Evolutionary conservation across 75 land plant genomes (phyloP).

Genomic region (Cryptomeria japonica): DNA sequence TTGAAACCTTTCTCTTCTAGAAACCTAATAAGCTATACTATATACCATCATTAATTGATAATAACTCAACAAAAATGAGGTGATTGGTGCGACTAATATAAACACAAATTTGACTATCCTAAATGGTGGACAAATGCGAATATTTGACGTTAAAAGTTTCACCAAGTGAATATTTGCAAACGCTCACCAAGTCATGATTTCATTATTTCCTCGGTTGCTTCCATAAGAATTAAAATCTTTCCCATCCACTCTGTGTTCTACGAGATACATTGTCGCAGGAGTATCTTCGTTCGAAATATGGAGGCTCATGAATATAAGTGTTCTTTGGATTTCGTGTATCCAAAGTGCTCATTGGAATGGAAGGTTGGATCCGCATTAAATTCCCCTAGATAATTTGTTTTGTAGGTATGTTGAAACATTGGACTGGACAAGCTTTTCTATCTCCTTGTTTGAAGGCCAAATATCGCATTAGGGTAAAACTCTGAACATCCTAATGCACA

Average conservation of each 20-base stretch:
- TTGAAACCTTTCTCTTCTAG: too few species aligned
- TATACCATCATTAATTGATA: too few species aligned
- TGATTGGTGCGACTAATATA: too few species aligned
- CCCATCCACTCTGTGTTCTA: constrained; percentile 78
- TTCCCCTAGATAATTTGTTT: constrained; percentile 92
- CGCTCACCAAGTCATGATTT: constrained; percentile 90
- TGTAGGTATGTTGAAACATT: constrained; percentile 88
- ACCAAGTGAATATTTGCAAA: constrained; percentile 95
- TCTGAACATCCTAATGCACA: background rate
- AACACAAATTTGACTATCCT: too few species aligned
- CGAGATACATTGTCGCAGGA: constrained; percentile 85
- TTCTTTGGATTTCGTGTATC: constrained; percentile 86
- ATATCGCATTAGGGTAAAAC: too few species aligned
- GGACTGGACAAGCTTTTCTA: too few species aligned
- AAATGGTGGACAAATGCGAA: too few species aligned
- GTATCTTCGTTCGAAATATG: constrained; percentile 95
- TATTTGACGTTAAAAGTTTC: too few species aligned
- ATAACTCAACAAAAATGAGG: too few species aligned
- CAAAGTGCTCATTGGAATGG: constrained; percentile 59
- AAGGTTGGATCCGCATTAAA: constrained; percentile 76
- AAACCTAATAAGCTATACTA: too few species aligned
- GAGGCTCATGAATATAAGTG: constrained; percentile 92
- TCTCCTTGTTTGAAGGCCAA: too few species aligned
- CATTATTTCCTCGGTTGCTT: constrained; percentile 98
- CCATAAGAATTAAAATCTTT: constrained; percentile 94